These are phyloP conservation scores for Neltuma alba DNA, from an alignment of 306 rosid genomes.

Conservation along the genomic window DNA sequence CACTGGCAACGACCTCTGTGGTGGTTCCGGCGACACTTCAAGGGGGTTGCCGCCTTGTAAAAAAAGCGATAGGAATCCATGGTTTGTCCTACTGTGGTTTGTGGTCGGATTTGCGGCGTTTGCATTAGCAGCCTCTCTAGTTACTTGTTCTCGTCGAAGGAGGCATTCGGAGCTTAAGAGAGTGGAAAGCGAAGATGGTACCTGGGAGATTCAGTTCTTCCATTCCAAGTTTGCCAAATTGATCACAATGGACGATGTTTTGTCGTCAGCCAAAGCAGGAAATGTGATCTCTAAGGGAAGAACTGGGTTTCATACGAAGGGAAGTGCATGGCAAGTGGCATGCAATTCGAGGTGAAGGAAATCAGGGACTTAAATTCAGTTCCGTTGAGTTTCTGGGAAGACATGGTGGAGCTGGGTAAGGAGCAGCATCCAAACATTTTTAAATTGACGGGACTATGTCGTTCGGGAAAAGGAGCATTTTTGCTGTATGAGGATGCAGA, in stretches of 20 bases:
- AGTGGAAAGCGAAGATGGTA: conserved; percentile 64
- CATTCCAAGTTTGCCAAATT: conserved; percentile 43
- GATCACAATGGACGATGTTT: conserved; percentile 53
- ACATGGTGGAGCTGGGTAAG: conserved; percentile 52
- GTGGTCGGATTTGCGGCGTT: conserved; percentile 41
- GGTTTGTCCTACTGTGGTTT: conserved; percentile 48
- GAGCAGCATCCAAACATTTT: conserved; percentile 58
- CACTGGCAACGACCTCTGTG: conserved; percentile 74
- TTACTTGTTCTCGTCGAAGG: conserved; percentile 44
- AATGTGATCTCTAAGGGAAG: conserved; percentile 49
- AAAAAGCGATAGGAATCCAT: conserved; percentile 22
- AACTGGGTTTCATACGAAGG: conserved; percentile 55
- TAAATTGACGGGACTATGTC: conserved; percentile 58
- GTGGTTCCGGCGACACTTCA: conserved; percentile 33
- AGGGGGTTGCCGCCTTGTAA: conserved; percentile 71
- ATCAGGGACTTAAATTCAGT: conserved; percentile 41
- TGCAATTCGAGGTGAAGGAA: conserved; percentile 61
- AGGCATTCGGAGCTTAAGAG: conserved; percentile 42
- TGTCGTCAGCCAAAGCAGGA: conserved; percentile 49
- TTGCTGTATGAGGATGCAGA: conserved; percentile 56
- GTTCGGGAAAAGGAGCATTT: conserved; percentile 59
- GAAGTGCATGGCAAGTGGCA: conserved; percentile 42
- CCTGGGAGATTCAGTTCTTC: conserved; percentile 71
- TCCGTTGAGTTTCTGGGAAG: conserved; percentile 56
- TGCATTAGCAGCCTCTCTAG: conserved; percentile 19